Base-by-base conservation (phyloP, 2,329 filamentous ascomycete species). In the Penicillium griseofulvum region DNA sequence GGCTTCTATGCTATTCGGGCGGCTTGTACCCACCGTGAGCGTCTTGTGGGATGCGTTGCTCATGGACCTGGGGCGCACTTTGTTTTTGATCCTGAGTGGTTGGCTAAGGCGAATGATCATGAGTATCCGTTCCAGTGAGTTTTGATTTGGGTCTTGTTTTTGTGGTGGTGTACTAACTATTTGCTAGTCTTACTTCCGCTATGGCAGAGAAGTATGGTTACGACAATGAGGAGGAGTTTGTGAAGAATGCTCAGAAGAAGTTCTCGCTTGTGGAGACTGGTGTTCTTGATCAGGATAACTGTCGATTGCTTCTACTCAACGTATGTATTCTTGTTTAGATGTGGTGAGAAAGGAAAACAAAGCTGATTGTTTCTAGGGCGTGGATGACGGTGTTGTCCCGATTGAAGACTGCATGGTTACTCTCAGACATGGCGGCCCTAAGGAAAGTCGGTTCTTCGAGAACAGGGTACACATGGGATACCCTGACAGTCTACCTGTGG, bases 1-100 rank as follows among this genome's bases (percentile, higher is more conserved):
- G 86, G 86, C 0, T 88, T 88, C 76, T 87, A 89, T 71, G 86
- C 86, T 19, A 77, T 86, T 36, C 81, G 86, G 17, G 78, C 84
- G n/a, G 86, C 86, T 42, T 84, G 88, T 69, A 88, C 85, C n/a
- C 87, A 89, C 68, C 73, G 75, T 17, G 67, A 76, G 0, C 70
- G 73, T 10, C 71, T 90, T 19, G 70, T 73, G 0, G 87, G 86
- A 0, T 71, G 72, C 22, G 77, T 89, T 19, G 86, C 84, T 2
- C 85, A 88, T 70, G 85, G 85, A 0, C 84, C 84, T 0, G 84
- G 84, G 0, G 78, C 78, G 12, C 85, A 88, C 69, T 78, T 84
- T 64, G 87, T 87, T 66, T 83, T 86, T 66, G 79, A 78, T 8
- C 67, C 70, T 2, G 80, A 80, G 33, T 88, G 86, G 86, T 70